Evolutionary conservation across 805 yeast species (phyloP).

Genomic region (Clavispora vitiphila): DNA sequence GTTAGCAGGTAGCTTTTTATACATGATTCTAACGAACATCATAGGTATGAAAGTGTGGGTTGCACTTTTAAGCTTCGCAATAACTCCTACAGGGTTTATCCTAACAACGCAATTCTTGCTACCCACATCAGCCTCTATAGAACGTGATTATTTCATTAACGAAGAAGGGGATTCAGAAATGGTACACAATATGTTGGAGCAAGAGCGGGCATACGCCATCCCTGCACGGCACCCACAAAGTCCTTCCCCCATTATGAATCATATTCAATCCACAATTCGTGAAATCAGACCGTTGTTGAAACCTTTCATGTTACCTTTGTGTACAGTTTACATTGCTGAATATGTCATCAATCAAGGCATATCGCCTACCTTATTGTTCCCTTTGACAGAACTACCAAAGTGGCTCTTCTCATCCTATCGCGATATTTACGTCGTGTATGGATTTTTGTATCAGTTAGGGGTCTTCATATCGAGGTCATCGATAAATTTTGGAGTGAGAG

Average conservation of each 20-base stretch:
- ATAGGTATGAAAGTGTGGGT: constrained; percentile 48
- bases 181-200: neutral
- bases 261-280: constrained; percentile 2
- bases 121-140: constrained; percentile 10
- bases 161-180: neutral
- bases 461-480: constrained; percentile 90
- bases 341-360: constrained; percentile 89
- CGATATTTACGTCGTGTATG: constrained; percentile 88
- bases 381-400: constrained; percentile 58
- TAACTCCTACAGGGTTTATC: constrained; percentile 51
- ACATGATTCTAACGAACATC: constrained; percentile 67
- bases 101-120: constrained; percentile 21
- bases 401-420: constrained; percentile 58
- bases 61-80: constrained; percentile 51
- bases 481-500: constrained; percentile 53
- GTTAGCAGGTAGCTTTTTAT: constrained; percentile 69
- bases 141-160: neutral
- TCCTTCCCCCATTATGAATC: neutral
- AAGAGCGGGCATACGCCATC: neutral
- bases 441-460: constrained; percentile 86
- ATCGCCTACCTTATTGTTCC: constrained; percentile 81
- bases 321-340: constrained; percentile 80
- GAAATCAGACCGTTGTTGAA: constrained; percentile 40
- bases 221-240: neutral
- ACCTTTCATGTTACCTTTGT: constrained; percentile 80